Percentiles rank a stretch among this genome's conserved stretches.
phyloP scores from a whole-genome alignment of 2,329 filamentous ascomycete genomes.

The Colletotrichum musicola region DNA sequence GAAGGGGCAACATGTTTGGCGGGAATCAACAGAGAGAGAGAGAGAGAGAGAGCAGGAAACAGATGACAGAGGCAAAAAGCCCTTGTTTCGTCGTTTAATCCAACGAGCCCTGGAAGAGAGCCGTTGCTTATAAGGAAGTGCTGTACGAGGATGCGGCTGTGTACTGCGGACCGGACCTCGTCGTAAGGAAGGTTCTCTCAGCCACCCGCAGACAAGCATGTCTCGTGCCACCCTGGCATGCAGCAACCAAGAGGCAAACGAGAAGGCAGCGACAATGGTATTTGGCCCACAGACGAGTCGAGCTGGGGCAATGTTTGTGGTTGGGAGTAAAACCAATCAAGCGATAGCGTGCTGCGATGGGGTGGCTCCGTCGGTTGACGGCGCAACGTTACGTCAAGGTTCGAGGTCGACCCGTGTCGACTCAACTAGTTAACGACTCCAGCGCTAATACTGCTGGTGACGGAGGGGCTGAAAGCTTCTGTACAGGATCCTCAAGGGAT shows the following conservation, averaged over 20 bases:
- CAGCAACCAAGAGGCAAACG: constrained; percentile 10
- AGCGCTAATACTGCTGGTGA: constrained; percentile 20
- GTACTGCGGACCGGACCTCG: neutral
- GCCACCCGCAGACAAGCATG: constrained; percentile 14
- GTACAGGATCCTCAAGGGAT: constrained; percentile 15
- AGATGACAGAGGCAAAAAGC: neutral
- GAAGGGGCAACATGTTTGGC: constrained; percentile 46
- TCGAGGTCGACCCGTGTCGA: constrained; percentile 9
- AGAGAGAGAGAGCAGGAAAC: neutral
- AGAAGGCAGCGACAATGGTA: neutral
- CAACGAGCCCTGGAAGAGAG: neutral
- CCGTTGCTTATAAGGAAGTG: constrained; percentile 21
- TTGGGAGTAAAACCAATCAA: constrained; percentile 21
- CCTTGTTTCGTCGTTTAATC: neutral
- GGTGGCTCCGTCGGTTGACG: constrained; percentile 1
- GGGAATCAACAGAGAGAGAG: neutral
- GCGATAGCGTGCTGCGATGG: constrained; percentile 13
- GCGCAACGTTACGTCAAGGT: constrained; percentile 38
- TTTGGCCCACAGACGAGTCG: neutral
- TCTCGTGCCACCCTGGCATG: constrained; percentile 21
- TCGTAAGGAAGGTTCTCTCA: constrained; percentile 8
- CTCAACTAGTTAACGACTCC: constrained; percentile 3
- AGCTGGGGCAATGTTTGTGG: constrained; percentile 21
- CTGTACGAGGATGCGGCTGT: constrained; percentile 4
- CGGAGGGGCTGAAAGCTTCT: constrained; percentile 25